A percentile compares a stretch with the other conserved stretches of the same genome.
These are phyloP conservation scores for Trichoderma sp. DNA, from an alignment of 2,329 filamentous ascomycete species.

Conservation along the genomic window DNA sequence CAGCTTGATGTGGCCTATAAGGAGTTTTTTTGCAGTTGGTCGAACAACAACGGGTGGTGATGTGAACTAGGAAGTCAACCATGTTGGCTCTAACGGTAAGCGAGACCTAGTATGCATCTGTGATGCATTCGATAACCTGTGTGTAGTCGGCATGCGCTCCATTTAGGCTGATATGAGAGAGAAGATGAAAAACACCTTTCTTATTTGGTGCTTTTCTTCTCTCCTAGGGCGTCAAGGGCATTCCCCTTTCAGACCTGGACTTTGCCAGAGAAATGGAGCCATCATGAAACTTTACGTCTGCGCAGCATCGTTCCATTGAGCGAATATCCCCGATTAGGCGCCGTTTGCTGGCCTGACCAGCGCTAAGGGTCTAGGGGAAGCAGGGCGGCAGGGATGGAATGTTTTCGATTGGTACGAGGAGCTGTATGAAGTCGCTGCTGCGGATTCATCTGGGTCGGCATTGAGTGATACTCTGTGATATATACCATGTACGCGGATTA, in stretches of 20 bases:
- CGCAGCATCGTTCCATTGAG: background rate
- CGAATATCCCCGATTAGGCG: slow-evolving; percentile 12
- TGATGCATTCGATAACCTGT: background rate
- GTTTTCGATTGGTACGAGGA: slow-evolving; percentile 7
- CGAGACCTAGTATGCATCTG: background rate
- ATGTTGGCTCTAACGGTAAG: too few species aligned
- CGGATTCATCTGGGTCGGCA: background rate
- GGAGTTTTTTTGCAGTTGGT: background rate
- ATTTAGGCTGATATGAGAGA: slow-evolving; percentile 9
- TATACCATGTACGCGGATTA: background rate
- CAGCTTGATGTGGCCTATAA: background rate
- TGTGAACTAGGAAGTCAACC: background rate
- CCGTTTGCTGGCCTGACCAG: slow-evolving; percentile 1
- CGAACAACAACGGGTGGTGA: background rate
- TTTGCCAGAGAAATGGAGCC: slow-evolving; percentile 4
- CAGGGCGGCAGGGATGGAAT: slow-evolving; percentile 1
- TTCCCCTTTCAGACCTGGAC: background rate
- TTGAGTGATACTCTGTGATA: background rate
- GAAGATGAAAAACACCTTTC: background rate
- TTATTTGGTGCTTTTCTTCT: background rate
- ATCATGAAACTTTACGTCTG: slow-evolving; percentile 7
- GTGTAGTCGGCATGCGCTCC: background rate
- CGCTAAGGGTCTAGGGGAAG: background rate
- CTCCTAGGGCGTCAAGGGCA: background rate
- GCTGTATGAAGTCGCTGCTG: background rate